These are phyloP conservation scores for Puccinia horiana DNA, from an alignment of 1,284 basidiomycete species.

Conservation along the genomic window DNA sequence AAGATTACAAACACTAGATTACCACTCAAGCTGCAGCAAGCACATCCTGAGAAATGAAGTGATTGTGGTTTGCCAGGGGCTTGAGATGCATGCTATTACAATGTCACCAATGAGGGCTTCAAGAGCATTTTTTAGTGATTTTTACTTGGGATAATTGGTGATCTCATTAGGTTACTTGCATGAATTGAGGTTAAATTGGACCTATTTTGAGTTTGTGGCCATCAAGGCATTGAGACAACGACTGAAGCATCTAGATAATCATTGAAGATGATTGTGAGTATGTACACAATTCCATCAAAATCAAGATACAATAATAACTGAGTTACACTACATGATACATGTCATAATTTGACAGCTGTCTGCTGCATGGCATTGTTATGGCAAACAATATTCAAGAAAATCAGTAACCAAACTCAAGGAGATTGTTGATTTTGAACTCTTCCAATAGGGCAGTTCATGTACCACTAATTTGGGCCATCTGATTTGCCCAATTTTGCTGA, in stretches of 20 bases:
- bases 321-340: neutral
- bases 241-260: neutral
- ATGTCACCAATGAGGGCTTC: neutral
- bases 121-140: neutral
- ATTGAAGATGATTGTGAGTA: no score
- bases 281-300: no score
- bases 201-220: neutral
- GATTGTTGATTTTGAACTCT: no score
- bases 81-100: neutral
- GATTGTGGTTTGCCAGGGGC: neutral
- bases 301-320: no score
- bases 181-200: neutral
- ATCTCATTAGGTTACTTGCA: neutral
- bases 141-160: neutral
- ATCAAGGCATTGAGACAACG: neutral
- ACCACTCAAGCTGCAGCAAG: neutral
- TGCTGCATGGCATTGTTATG: constrained; percentile 10
- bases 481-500: no score
- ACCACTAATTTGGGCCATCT: no score
- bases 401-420: no score
- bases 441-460: no score
- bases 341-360: neutral
- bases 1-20: neutral
- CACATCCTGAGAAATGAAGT: neutral
- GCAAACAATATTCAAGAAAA: neutral